phyloP scores from a whole-genome alignment of 225 moss, liverwort and hornwort species.

The Pseudoscleropodium purum region DNA sequence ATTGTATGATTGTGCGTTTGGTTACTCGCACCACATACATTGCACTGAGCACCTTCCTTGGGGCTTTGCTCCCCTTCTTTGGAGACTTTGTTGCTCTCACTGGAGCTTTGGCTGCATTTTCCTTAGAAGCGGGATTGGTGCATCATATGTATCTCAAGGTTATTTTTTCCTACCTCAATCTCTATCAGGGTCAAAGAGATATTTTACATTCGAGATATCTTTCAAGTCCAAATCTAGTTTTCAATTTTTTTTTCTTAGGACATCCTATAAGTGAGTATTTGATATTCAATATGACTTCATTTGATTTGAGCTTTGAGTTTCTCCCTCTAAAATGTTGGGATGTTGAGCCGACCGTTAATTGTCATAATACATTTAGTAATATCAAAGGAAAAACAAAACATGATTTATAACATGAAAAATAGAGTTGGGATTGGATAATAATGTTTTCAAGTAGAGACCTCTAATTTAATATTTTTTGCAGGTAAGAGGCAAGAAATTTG shows the following conservation, averaged over 20 bases:
- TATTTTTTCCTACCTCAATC: neutral
- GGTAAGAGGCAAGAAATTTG: slow-evolving; percentile 23
- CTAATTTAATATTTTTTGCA: neutral
- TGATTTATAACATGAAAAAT: neutral
- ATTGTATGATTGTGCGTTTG: slow-evolving; percentile 17
- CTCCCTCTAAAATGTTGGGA: neutral
- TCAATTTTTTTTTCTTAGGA: neutral
- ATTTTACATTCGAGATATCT: too few species aligned
- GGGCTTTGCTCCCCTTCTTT: slow-evolving; percentile 32
- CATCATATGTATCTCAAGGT: slow-evolving; percentile 58
- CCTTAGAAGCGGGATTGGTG: slow-evolving; percentile 19
- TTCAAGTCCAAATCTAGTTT: neutral
- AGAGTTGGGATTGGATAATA: neutral
- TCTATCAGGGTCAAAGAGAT: neutral
- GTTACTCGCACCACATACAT: slow-evolving; percentile 16
- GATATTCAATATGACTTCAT: neutral
- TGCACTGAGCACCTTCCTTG: slow-evolving; percentile 24
- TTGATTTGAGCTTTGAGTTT: neutral
- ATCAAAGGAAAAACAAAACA: neutral
- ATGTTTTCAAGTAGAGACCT: neutral
- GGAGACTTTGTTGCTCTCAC: slow-evolving; percentile 42
- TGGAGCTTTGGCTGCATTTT: slow-evolving; percentile 30
- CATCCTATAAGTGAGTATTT: neutral
- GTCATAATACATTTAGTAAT: neutral
- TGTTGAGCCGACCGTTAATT: neutral